phyloP scores from a whole-genome alignment of 768 basidiomycete genomes.

The Trametes gibbosa region DNA sequence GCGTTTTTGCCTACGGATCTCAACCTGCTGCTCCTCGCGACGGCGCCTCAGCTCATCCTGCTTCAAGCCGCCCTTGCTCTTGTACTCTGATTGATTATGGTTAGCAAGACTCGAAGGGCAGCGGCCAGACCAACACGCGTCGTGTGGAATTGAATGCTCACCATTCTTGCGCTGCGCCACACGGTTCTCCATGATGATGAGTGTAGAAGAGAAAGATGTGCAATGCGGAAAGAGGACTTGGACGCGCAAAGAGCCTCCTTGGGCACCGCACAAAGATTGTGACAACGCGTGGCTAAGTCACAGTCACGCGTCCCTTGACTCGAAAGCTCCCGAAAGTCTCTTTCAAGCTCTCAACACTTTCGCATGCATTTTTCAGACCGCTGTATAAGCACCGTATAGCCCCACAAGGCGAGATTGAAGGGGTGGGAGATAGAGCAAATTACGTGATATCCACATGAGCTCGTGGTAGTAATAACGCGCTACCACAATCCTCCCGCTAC shows the following conservation, averaged over 20 bases:
- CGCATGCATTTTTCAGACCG: neutral
- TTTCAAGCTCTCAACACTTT: neutral
- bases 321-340: conserved; percentile 9
- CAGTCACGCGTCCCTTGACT: conserved; percentile 20
- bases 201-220: conserved; percentile 21
- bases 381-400: neutral
- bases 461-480: no score
- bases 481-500: no score
- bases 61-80: conserved; percentile 86
- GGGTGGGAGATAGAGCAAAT: no score
- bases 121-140: neutral
- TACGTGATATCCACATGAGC: no score
- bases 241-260: conserved; percentile 23
- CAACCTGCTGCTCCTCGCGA: conserved; percentile 97
- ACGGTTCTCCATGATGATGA: conserved; percentile 47
- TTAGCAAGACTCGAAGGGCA: conserved; percentile 26
- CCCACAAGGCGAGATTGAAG: neutral
- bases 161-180: conserved; percentile 75
- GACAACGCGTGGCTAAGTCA: conserved; percentile 21
- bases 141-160: conserved; percentile 31
- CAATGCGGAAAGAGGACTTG: conserved; percentile 17
- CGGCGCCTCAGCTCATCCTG: conserved; percentile 93
- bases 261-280: conserved; percentile 20
- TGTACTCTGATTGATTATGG: conserved; percentile 66
- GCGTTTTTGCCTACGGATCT: conserved; percentile 96